These are phyloP conservation scores for Radiomyces spectabilis DNA, from an alignment of 192 early-diverging fungal genomes.

Conservation along the genomic window DNA sequence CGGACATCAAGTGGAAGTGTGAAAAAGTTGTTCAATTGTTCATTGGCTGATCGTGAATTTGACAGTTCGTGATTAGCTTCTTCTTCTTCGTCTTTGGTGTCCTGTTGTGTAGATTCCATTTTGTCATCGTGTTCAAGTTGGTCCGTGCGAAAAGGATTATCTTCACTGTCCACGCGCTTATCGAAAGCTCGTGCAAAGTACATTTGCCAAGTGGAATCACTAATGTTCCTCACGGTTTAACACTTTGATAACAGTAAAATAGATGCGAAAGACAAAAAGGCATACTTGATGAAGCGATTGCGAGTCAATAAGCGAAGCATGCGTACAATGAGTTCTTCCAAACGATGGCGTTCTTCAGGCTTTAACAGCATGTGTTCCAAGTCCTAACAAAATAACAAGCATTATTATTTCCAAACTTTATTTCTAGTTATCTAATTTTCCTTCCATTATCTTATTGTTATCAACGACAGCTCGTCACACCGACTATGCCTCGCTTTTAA, in stretches of 20 bases:
- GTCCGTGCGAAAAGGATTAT: slow-evolving; percentile 27
- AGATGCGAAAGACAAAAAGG: neutral
- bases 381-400: slow-evolving; percentile 20
- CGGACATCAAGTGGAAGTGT: slow-evolving; percentile 31
- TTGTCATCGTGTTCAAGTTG: slow-evolving; percentile 8
- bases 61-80: neutral
- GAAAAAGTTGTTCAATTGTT: slow-evolving; percentile 30
- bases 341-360: slow-evolving; percentile 28
- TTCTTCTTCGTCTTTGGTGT: neutral
- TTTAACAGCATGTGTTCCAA: slow-evolving; percentile 41
- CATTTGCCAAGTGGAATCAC: slow-evolving; percentile 13
- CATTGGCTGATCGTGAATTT: slow-evolving; percentile 22
- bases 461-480: too few relatives aligned
- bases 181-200: slow-evolving; percentile 15
- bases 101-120: neutral
- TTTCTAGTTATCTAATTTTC: too few relatives aligned
- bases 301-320: slow-evolving; percentile 37
- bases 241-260: neutral
- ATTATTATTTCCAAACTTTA: neutral
- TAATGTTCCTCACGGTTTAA: neutral
- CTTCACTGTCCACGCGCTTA: slow-evolving; percentile 23
- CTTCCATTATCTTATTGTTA: neutral
- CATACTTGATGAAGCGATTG: slow-evolving; percentile 38
- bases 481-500: too few relatives aligned
- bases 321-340: slow-evolving; percentile 39